Conservation (phyloP, 2,329 filamentous ascomycete species). For the Fusarium sulawesiense region DNA sequence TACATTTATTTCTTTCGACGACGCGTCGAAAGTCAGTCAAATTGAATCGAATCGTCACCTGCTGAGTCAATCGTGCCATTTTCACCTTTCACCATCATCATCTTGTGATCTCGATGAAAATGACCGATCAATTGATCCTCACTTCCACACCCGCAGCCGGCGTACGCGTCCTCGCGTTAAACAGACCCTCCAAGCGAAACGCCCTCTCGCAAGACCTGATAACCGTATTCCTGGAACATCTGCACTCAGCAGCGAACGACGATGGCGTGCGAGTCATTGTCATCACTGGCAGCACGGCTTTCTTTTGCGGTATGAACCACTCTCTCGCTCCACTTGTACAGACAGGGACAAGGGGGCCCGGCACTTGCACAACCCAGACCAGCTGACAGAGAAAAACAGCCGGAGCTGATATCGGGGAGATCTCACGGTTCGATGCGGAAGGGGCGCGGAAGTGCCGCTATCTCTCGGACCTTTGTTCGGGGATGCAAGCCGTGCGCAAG, state of each 20-base stretch:
- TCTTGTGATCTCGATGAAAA: background rate
- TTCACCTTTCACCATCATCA: background rate
- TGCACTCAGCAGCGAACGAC: conserved; percentile 42
- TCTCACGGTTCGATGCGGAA: conserved; percentile 50
- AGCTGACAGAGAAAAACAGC: conserved; percentile 43
- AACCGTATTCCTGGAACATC: conserved; percentile 53
- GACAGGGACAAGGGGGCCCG: conserved; percentile 9
- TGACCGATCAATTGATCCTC: conserved; percentile 40
- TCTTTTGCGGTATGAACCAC: conserved; percentile 50
- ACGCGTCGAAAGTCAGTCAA: background rate
- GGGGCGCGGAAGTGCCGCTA: conserved; percentile 50
- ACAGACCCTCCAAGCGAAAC: conserved; percentile 68
- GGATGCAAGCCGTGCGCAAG: conserved; percentile 53
- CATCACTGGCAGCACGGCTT: conserved; percentile 53
- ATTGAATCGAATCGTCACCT: background rate
- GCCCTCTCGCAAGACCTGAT: conserved; percentile 66
- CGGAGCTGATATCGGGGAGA: conserved; percentile 53
- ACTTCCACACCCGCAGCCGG: conserved; percentile 47
- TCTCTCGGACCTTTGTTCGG: conserved; percentile 56
- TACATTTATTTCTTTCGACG: background rate
- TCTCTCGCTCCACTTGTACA: background rate
- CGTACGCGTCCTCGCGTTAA: conserved; percentile 62
- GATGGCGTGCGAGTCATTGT: conserved; percentile 52
- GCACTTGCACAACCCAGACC: conserved; percentile 11
- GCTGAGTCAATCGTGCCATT: conserved; percentile 10